Evolutionary conservation across 176 grass and related monocot genomes (phyloP), one percentile per base, ranked within the genome.

Genomic region (Puccinellia tenuiflora): DNA sequence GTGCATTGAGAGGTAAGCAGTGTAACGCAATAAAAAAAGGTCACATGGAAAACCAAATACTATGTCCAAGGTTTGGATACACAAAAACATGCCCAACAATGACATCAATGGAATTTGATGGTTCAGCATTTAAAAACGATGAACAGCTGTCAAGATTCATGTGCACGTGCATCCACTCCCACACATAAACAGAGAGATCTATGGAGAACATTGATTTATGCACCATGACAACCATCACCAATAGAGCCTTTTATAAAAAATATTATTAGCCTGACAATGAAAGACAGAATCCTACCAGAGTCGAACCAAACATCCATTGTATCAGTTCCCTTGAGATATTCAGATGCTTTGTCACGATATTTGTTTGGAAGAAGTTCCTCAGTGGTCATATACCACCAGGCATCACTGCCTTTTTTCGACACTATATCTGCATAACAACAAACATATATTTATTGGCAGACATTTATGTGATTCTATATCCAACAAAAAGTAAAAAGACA

Each of bases 271-370:
- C 42, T 79, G 80, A 63, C 8, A 83, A 83, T 35, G 24, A 73
- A 63, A 75, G 42, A 92, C 6, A 80, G 35, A 69, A 73, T 75
- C 28, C 18, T 93, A 98, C 96, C 92, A 73, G 96, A 98, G 85
- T 98, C 96, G 68, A 98, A 98, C 96, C 96, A 98, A 88, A 98
- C 96, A 74, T 98, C 96, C 96, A 98, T 98, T 86, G 96, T 98
- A 91, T 98, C 96, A 86, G 96, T 98, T 88, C 96, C 96, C 85
- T 93, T 98, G 37, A 82, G 79, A 84, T 98, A 98, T 22, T 90
- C 75, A 37, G 86, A 93, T 89, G 90, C 96, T 87, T 84, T 90
- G 53, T 88, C 59, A n/a, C 65, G 71, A 85, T 98, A 95, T 76
- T 90, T 93, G 7, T 95, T 79, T 59, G 96, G 90, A 82, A 98